These are phyloP conservation scores for Ilex paraguariensis DNA, from an alignment of 305 asterid genomes.

Conservation along the genomic window DNA sequence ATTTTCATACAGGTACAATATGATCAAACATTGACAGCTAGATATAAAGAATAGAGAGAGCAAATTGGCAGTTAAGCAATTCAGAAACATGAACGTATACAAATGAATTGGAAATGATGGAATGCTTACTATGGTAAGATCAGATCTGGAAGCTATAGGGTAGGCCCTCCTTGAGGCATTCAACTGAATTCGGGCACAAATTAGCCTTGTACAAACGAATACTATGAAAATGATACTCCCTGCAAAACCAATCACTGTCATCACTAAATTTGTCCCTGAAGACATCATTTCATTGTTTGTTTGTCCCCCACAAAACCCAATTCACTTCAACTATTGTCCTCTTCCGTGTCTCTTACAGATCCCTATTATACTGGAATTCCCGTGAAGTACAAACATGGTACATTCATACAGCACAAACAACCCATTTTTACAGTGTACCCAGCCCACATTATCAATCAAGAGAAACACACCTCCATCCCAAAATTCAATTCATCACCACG, in stretches of 20 bases:
- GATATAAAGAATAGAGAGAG: too few relatives aligned
- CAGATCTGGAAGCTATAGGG: constrained; percentile 56
- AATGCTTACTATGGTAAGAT: constrained; percentile 64
- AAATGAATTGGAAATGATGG: neutral
- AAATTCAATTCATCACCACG: too few relatives aligned
- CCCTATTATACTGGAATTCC: too few relatives aligned
- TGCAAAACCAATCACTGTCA: constrained; percentile 89
- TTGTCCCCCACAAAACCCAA: constrained; percentile 11
- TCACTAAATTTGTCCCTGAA: constrained; percentile 72
- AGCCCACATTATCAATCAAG: too few relatives aligned
- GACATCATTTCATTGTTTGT: constrained; percentile 38
- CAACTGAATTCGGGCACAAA: constrained; percentile 80
- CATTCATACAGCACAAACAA: too few relatives aligned
- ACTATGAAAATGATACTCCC: constrained; percentile 76
- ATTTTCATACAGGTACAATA: too few relatives aligned
- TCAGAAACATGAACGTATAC: neutral
- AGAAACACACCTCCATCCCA: too few relatives aligned
- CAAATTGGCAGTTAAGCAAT: constrained; percentile 15
- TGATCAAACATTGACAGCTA: too few relatives aligned
- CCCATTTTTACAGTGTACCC: too few relatives aligned
- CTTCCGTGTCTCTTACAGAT: too few relatives aligned
- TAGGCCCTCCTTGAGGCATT: constrained; percentile 47
- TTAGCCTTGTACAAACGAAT: constrained; percentile 83
- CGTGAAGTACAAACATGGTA: too few relatives aligned
- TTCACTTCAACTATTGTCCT: constrained; percentile 7